phyloP scores from a whole-genome alignment of 1,284 basidiomycete genomes.

The Chiua sp. region DNA sequence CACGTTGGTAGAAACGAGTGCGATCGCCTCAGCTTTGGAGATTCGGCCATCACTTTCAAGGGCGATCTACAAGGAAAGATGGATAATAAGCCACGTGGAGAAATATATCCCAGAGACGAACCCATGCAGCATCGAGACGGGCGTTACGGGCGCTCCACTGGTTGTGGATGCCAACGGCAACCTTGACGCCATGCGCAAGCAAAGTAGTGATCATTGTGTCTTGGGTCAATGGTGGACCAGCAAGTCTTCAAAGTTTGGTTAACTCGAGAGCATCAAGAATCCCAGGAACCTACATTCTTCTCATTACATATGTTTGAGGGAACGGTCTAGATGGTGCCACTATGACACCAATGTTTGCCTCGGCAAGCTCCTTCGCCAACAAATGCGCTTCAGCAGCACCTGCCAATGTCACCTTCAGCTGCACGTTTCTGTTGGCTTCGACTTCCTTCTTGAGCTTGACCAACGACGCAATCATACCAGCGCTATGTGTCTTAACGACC shows the following conservation, averaged over 20 bases:
- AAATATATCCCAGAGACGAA: conserved; percentile 3
- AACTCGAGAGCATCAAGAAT: neutral
- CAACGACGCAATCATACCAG: conserved; percentile 83
- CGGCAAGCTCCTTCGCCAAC: conserved; percentile 75
- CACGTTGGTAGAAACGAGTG: conserved; percentile 38
- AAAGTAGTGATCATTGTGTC: conserved; percentile 70
- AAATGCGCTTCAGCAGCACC: conserved; percentile 81
- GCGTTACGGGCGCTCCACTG: conserved; percentile 64
- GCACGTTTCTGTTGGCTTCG: conserved; percentile 46
- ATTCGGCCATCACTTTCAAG: conserved; percentile 29
- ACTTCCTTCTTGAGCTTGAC: conserved; percentile 81
- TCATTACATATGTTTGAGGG: conserved; percentile 61
- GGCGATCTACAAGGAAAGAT: conserved; percentile 23
- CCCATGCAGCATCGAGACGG: conserved; percentile 55
- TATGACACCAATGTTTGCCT: conserved; percentile 78
- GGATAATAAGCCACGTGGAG: neutral
- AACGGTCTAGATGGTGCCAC: conserved; percentile 64
- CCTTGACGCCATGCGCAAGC: conserved; percentile 69
- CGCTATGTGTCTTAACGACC: conserved; percentile 62
- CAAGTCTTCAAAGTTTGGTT: conserved; percentile 44
- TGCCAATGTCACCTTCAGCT: conserved; percentile 62
- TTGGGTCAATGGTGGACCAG: conserved; percentile 79
- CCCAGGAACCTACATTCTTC: conserved; percentile 47
- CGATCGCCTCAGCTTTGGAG: conserved; percentile 35
- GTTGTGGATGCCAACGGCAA: conserved; percentile 66